Evolutionary conservation across 78 protist genomes (phyloP), one percentile per base, ranked within the genome.

Genomic region (Chrysochromulina parva): DNA sequence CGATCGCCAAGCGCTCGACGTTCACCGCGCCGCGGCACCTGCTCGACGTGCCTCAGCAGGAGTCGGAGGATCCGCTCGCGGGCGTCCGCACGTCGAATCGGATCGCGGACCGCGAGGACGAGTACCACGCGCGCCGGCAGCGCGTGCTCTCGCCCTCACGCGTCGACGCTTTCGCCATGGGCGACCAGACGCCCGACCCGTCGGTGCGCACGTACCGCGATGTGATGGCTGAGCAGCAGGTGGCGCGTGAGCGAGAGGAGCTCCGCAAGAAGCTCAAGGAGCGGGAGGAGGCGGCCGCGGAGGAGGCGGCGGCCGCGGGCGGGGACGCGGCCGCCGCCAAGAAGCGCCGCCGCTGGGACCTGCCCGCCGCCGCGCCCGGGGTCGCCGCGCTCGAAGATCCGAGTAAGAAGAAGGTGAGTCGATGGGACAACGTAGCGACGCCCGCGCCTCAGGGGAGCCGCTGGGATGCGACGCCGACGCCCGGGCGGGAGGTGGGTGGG

Each of bases 101-200:
- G 10, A 54, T 53, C 19, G 58, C 62, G 3, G 96, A 89, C 74
- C 67, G 94, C 13, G 94, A 94, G 47, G 85, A 76, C 53, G 96
- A 94, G 62, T 94, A 94, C 74, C 91, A 88, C 13, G 59, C 65
- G 50, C 94, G 93, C 24, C 38, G 96, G 14, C 87, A 92, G 48
- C 93, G 96, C 53, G 86, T 90, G 53, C 71, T 94, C 78, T 94
- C 96, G 16, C 96, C 96, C 24, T 92, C 86, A 80, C 94, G 96
- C 5, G 91, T 26, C 9, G 96, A 94, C 47, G 88, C 96, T 0
- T 94, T 94, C 28, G 96, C 96, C 48, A 5, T 3, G 6, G 76
- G 14, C 16, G 4, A 2, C 11, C 24, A 81, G 81, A 53, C 78
- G 17, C 88, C 81, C 10, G 92, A 20, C 66, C 76, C 50, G 19